Conservation (phyloP, 495 filamentous ascomycete genomes). For the Platismatia glauca region DNA sequence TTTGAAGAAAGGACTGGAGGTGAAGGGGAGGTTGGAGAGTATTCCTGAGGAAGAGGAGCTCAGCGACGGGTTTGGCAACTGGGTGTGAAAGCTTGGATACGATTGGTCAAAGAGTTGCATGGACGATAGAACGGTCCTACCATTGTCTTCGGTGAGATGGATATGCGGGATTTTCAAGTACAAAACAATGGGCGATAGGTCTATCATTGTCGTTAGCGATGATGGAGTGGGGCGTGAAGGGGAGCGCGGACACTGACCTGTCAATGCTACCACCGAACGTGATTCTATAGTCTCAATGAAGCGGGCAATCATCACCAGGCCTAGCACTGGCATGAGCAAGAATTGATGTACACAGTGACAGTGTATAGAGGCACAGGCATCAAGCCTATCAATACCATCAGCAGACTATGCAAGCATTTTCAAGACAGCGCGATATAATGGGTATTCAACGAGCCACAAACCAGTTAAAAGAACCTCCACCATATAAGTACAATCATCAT, state of each 20-base stretch:
- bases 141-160: neutral
- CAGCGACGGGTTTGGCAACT: neutral
- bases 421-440: neutral
- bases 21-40: neutral
- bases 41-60: neutral
- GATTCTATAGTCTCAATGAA: neutral
- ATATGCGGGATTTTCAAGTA: neutral
- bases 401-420: neutral
- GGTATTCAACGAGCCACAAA: neutral
- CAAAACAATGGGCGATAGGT: neutral
- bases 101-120: neutral
- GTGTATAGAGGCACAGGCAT: neutral
- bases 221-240: neutral
- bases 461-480: conserved; percentile 75
- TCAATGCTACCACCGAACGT: neutral
- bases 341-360: neutral
- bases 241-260: neutral
- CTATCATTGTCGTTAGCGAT: neutral
- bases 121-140: no score
- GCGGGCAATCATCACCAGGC: neutral
- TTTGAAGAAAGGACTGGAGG: neutral
- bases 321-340: neutral
- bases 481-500: conserved; percentile 79
- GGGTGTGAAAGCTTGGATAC: neutral
- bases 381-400: neutral